phyloP scores from a whole-genome alignment of 2,329 filamentous ascomycete species.

The Exophiala bonariae region DNA sequence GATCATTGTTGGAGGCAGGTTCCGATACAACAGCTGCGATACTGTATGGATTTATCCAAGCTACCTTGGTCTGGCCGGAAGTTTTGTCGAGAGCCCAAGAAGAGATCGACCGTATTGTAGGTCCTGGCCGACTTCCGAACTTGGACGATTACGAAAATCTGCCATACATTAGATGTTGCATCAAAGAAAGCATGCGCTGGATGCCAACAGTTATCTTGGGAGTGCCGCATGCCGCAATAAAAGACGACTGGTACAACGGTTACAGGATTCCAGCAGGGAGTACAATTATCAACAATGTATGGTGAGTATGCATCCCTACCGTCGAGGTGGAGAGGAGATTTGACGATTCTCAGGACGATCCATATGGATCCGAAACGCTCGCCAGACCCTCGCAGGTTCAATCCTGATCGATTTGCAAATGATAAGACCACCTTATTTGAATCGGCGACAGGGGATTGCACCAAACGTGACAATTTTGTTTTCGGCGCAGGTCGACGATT shows the following conservation, averaged over 20 bases:
- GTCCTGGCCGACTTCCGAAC: conserved; percentile 46
- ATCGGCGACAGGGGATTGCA: conserved; percentile 35
- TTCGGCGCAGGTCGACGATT: conserved; percentile 34
- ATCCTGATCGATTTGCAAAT: conserved; percentile 31
- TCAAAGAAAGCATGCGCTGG: conserved; percentile 60
- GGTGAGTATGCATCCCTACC: conserved; percentile 30
- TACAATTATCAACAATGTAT: conserved; percentile 25
- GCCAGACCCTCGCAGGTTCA: conserved; percentile 32
- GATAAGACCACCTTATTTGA: conserved; percentile 32
- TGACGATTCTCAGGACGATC: conserved; percentile 24
- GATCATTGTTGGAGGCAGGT: conserved; percentile 42
- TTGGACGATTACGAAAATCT: conserved; percentile 51
- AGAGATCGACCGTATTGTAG: conserved; percentile 53
- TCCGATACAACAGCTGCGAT: conserved; percentile 46
- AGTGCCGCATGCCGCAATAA: conserved; percentile 23
- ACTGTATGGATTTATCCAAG: conserved; percentile 46
- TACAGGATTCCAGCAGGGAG: conserved; percentile 26
- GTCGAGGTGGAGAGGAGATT: too few relatives aligned
- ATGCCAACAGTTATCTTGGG: conserved; percentile 38
- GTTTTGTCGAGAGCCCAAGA: conserved; percentile 47
- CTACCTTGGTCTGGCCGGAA: conserved; percentile 52
- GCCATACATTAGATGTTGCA: conserved; percentile 54
- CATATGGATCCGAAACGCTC: conserved; percentile 31
- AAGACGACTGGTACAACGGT: conserved; percentile 25
- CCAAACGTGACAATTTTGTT: conserved; percentile 29